Evolutionary conservation across 2,329 filamentous ascomycete genomes (phyloP).

Genomic region (Pseudocercospora eumusae): DNA sequence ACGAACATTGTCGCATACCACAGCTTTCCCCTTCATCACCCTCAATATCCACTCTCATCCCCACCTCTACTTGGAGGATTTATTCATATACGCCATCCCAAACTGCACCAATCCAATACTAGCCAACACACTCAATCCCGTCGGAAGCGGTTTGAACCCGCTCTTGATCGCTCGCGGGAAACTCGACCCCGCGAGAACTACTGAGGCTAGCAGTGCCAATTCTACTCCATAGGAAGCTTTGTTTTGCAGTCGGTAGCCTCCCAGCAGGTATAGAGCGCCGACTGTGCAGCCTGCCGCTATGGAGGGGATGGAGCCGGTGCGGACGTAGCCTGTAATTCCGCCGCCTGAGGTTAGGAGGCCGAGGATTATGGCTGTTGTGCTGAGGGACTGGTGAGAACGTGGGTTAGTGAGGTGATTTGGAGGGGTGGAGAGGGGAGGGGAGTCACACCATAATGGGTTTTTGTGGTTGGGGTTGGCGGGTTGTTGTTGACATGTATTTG

Average conservation of each 20-base stretch:
- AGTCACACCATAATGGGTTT: background rate
- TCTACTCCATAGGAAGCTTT: slow-evolving; percentile 80
- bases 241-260: slow-evolving; percentile 76
- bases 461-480: background rate
- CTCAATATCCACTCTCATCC: background rate
- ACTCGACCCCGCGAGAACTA: slow-evolving; percentile 79
- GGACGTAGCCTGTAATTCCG: slow-evolving; percentile 81
- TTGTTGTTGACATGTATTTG: background rate
- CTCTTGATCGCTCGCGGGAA: slow-evolving; percentile 83
- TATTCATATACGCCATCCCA: slow-evolving; percentile 63
- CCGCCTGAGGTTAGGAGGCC: slow-evolving; percentile 81
- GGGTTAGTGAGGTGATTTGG: background rate
- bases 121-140: slow-evolving; percentile 75
- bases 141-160: slow-evolving; percentile 75
- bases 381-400: slow-evolving; percentile 20
- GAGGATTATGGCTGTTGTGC: slow-evolving; percentile 70
- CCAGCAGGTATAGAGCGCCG: slow-evolving; percentile 74
- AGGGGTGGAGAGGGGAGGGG: background rate
- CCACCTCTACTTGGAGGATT: slow-evolving; percentile 16
- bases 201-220: slow-evolving; percentile 80
- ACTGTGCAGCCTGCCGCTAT: slow-evolving; percentile 82
- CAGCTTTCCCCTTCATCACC: background rate
- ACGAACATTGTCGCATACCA: background rate
- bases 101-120: slow-evolving; percentile 77
- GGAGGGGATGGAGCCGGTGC: slow-evolving; percentile 83